Evolutionary conservation across 352 stramenopile species (phyloP).

Genomic region (Globisporangium barbulae): DNA sequence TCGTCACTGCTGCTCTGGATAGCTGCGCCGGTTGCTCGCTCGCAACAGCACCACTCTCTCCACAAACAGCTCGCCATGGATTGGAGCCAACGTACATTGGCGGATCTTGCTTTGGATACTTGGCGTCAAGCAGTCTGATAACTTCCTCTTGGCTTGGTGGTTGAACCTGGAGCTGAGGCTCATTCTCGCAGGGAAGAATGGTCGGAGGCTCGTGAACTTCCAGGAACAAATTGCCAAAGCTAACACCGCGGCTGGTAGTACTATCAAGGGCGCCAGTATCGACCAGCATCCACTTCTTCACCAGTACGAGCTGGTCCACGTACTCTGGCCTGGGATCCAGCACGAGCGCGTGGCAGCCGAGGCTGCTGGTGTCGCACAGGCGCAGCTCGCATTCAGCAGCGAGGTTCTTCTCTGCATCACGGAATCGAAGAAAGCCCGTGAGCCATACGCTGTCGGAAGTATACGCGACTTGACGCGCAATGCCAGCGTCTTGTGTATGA

Average conservation of each 20-base stretch:
- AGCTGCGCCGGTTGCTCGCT: neutral
- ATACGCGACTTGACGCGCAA: slow-evolving; percentile 19
- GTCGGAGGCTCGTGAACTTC: slow-evolving; percentile 33
- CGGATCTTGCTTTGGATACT: slow-evolving; percentile 36
- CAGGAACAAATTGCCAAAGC: slow-evolving; percentile 25
- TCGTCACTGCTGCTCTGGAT: neutral
- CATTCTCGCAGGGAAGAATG: slow-evolving; percentile 10
- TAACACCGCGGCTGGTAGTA: slow-evolving; percentile 9
- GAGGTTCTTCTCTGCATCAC: slow-evolving; percentile 9
- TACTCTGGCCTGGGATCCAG: slow-evolving; percentile 30
- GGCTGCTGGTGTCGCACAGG: slow-evolving; percentile 29
- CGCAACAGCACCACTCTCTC: neutral
- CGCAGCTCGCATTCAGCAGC: slow-evolving; percentile 21
- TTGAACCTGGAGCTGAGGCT: neutral
- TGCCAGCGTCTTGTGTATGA: slow-evolving; percentile 4
- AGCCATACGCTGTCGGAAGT: slow-evolving; percentile 38
- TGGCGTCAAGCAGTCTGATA: slow-evolving; percentile 22
- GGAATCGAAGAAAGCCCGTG: slow-evolving; percentile 45
- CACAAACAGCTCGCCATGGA: slow-evolving; percentile 22
- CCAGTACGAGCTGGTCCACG: slow-evolving; percentile 48
- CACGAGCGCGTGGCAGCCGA: slow-evolving; percentile 28
- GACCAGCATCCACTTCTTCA: slow-evolving; percentile 61
- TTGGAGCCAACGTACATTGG: slow-evolving; percentile 40
- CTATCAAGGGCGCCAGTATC: neutral
- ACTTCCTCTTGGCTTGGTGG: slow-evolving; percentile 18